Base-by-base conservation (phyloP, 495 filamentous ascomycete species). In the Tricharina praecox region DNA sequence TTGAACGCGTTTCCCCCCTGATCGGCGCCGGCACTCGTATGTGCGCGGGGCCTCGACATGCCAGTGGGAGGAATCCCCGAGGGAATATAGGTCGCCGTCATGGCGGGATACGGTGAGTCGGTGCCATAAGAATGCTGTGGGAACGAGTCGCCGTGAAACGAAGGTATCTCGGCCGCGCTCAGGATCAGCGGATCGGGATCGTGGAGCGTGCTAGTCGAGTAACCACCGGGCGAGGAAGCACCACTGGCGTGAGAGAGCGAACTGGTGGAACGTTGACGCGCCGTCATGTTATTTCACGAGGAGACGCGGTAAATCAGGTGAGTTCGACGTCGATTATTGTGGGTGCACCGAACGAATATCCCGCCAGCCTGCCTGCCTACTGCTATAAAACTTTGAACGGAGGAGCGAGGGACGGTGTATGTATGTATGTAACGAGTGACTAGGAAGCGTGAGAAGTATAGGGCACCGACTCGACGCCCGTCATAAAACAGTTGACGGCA, bases 261-360 rank as follows among this genome's bases (percentile, higher is more conserved):
- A 38, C 56, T 59, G 48, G 56, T 48, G 11, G 56, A 59, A 34
- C 56, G 56, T 50, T 59, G 56, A 48, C 56, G 56, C 49, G 56
- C 59, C 34, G 47, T 49, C 56, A 59, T 59, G 10, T 16, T 37
- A 7, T 37, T n/a, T n/a, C n/a, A n/a, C n/a, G n/a, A n/a, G n/a
- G n/a, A n/a, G n/a, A n/a, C n/a, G n/a, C n/a, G n/a, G n/a, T n/a
- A n/a, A n/a, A n/a, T n/a, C n/a, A n/a, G n/a, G n/a, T n/a, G n/a
- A n/a, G n/a, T n/a, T n/a, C n/a, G n/a, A n/a, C n/a, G n/a, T n/a
- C n/a, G n/a, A n/a, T n/a, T n/a, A n/a, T n/a, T n/a, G n/a, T n/a
- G n/a, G n/a, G n/a, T n/a, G n/a, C n/a, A n/a, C n/a, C n/a, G n/a
- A n/a, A n/a, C n/a, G n/a, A n/a, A n/a, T n/a, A n/a, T n/a, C n/a